Evolutionary conservation across 305 asterid genomes (phyloP).

Genomic region (Coffea humblotiana): DNA sequence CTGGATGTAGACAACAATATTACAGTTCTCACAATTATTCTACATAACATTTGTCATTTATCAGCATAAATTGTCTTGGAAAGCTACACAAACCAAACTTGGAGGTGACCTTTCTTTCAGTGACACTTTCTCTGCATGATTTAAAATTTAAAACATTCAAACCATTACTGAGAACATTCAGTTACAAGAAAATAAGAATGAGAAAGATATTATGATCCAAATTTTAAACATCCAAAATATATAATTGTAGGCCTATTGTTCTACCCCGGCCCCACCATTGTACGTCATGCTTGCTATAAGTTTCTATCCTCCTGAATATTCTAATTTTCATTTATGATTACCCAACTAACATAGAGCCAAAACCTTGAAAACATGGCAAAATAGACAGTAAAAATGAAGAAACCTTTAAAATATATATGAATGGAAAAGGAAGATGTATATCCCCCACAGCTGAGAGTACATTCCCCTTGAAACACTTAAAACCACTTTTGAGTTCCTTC

Average conservation of each 20-base stretch:
- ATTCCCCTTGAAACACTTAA: background rate
- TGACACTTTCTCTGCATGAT: background rate
- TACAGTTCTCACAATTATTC: background rate
- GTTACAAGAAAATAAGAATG: background rate
- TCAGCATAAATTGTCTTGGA: too few relatives aligned
- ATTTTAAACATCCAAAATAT: background rate
- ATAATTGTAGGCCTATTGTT: background rate
- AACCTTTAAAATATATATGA: background rate
- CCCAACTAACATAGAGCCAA: background rate
- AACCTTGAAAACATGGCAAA: background rate
- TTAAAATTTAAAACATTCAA: background rate
- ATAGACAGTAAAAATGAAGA: background rate
- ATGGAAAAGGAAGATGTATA: too few relatives aligned
- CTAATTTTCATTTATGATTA: background rate
- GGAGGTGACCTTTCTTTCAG: background rate
- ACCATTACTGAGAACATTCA: background rate
- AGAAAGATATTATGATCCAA: background rate
- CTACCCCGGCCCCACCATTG: background rate
- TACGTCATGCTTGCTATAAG: background rate
- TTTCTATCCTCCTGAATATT: too few relatives aligned
- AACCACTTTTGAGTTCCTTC: background rate
- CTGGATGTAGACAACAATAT: background rate
- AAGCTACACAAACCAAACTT: background rate
- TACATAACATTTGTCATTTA: background rate
- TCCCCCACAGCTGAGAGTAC: background rate